Percentiles rank a stretch among this genome's conserved stretches.
Evolutionary conservation across 208 protist genomes (phyloP).

Genomic region (Novymonas esmeraldas): DNA sequence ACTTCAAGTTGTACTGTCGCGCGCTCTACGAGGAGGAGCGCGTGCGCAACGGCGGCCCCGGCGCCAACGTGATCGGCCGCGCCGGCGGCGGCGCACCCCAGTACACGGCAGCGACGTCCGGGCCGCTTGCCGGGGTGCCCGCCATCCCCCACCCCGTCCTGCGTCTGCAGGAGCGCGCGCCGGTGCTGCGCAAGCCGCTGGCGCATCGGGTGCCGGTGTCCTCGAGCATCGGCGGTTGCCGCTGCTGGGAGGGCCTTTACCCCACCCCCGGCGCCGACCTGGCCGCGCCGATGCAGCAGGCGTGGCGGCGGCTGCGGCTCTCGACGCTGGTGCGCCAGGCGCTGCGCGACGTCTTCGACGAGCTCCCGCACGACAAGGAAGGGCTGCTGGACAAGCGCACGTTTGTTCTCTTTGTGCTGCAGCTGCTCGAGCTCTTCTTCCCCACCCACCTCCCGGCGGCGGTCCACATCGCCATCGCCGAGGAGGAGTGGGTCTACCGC

Average conservation of each 20-base stretch:
- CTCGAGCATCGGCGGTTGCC: conserved; percentile 35
- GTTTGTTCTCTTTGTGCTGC: conserved; percentile 76
- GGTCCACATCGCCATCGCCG: conserved; percentile 70
- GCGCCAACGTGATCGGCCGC: conserved; percentile 20
- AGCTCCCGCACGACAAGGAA: conserved; percentile 57
- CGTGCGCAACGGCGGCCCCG: conserved; percentile 18
- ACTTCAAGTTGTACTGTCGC: conserved; percentile 81
- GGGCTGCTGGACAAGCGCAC: conserved; percentile 58
- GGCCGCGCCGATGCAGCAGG: conserved; percentile 10
- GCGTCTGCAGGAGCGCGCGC: conserved; percentile 44
- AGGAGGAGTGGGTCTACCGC: conserved; percentile 88
- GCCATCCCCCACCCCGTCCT: conserved; percentile 58
- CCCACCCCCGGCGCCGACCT: conserved; percentile 41
- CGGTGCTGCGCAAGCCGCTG: conserved; percentile 27
- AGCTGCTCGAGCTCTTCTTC: conserved; percentile 85
- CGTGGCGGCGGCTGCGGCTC: conserved; percentile 25
- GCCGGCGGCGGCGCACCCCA: not conserved
- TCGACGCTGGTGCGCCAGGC: conserved; percentile 52
- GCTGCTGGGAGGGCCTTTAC: conserved; percentile 71
- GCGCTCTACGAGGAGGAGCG: conserved; percentile 75
- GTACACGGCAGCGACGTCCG: conserved; percentile 11
- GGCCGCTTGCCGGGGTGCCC: conserved; percentile 40
- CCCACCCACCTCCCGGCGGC: conserved; percentile 45
- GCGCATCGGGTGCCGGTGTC: conserved; percentile 30
- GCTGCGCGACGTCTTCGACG: conserved; percentile 70